Conservation (phyloP, 2,329 filamentous ascomycete genomes). For the Aspergillus candidus region DNA sequence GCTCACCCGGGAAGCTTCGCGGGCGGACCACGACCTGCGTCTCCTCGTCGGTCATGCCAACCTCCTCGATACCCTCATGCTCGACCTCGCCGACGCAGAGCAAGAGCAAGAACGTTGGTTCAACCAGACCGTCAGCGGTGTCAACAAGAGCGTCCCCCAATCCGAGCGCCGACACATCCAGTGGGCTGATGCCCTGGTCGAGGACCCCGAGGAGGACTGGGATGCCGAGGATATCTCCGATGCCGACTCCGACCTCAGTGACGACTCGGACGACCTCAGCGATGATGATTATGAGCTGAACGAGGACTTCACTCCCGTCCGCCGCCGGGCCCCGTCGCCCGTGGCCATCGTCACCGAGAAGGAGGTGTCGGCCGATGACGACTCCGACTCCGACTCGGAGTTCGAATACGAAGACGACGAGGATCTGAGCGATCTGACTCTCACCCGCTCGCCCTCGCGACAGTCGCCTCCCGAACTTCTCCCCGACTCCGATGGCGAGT, state of each 20-base stretch:
- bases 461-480: constrained; percentile 64
- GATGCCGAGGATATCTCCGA: constrained; percentile 58
- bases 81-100: constrained; percentile 86
- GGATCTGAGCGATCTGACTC: constrained; percentile 55
- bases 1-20: constrained; percentile 86
- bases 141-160: constrained; percentile 45
- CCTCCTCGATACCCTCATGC: constrained; percentile 91
- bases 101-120: constrained; percentile 96
- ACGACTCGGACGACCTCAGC: constrained; percentile 45
- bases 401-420: constrained; percentile 53
- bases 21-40: constrained; percentile 88
- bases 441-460: constrained; percentile 65
- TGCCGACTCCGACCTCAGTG: constrained; percentile 50
- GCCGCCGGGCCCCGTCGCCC: constrained; percentile 27
- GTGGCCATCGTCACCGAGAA: constrained; percentile 26
- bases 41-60: constrained; percentile 97
- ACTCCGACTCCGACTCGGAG: constrained; percentile 50
- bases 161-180: constrained; percentile 68
- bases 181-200: constrained; percentile 75
- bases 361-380: constrained; percentile 20
- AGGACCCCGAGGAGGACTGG: constrained; percentile 67
- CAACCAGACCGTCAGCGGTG: constrained; percentile 85
- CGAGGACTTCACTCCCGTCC: constrained; percentile 24
- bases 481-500: constrained; percentile 58
- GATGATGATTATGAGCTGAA: constrained; percentile 37